Conservation (phyloP, 2,329 filamentous ascomycete genomes). For the Penicillium sp. region DNA sequence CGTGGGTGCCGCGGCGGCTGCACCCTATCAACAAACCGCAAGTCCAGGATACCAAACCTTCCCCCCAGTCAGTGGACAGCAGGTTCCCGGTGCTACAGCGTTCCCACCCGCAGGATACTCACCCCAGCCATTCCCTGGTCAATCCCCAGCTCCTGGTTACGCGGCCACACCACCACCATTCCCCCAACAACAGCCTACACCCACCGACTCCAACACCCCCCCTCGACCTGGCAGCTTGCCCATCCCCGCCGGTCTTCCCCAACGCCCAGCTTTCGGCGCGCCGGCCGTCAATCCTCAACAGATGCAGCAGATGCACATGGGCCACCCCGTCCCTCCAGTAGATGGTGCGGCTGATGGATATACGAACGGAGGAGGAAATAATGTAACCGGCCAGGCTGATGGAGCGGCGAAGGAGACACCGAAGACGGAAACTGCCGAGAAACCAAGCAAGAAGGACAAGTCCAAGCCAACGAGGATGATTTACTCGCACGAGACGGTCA, state of each 20-base stretch:
- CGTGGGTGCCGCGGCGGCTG: conserved; percentile 40
- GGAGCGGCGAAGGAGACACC: conserved; percentile 49
- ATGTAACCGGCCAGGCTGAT: conserved; percentile 33
- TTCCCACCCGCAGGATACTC: conserved; percentile 39
- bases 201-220: conserved; percentile 41
- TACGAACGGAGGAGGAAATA: conserved; percentile 35
- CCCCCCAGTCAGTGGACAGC: conserved; percentile 41
- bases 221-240: conserved; percentile 59
- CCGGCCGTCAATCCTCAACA: conserved; percentile 58
- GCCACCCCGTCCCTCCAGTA: conserved; percentile 40
- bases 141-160: conserved; percentile 39
- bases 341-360: conserved; percentile 22
- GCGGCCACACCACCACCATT: conserved; percentile 49
- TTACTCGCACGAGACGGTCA: conserved; percentile 78
- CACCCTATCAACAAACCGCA: conserved; percentile 48
- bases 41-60: conserved; percentile 42
- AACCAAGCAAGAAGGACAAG: conserved; percentile 70
- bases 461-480: conserved; percentile 71
- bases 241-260: conserved; percentile 62
- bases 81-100: conserved; percentile 36
- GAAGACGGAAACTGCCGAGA: conserved; percentile 56
- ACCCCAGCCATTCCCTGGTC: conserved; percentile 36
- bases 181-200: conserved; percentile 46
- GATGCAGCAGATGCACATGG: conserved; percentile 63
- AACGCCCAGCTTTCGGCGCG: conserved; percentile 62